Base-by-base conservation (phyloP, 805 yeast species). In the Teunomyces stri region DNA sequence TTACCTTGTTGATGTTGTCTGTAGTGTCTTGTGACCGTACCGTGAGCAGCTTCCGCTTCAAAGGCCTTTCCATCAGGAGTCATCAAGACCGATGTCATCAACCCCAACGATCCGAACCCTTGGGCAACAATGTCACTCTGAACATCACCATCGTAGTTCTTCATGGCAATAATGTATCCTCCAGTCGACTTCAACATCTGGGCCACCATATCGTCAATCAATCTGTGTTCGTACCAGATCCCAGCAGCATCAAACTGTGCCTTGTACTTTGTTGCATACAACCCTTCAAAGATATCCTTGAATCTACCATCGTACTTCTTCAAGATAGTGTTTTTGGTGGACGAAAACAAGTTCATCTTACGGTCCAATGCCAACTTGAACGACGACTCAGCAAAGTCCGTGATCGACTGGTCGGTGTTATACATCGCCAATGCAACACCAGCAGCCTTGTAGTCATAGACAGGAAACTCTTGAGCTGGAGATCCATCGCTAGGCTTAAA, bases 181-280 rank as follows among this genome's bases (percentile, higher is more conserved):
- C 94, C 94, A 59, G 83, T 82, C 21, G 92, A 86, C 66, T 87
- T 87, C 61, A 87, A 69, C 94, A 87, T 87, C 68, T 87, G 94
- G 4, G 92, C 92, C 51, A 87, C 94, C 90, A 87, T 87, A 64
- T 87, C 94, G 66, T 87, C 94, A 52, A 87, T 87, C 61, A 87
- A 75, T 67, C 94, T 79, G 66, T 87, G 94, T 65, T 87, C 91
- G 58, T 85, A 87, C 74, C 81, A 78, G 53, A 87, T 77, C 18
- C 85, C 86, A 29, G 72, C 70, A 11, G 69, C 66, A 58, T 84
- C 88, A 57, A 85, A 85, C 47, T 76, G 66, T 9, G 66, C 13
- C 58, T 79, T 76, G 69, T 86, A 87, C 38, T 73, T 70, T 13
- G 72, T 47, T 44, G 82, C 88, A 57, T 78, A 87, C 44, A 86